Evolutionary conservation across 2,329 filamentous ascomycete genomes (phyloP), one percentile per base, ranked within the genome.

Genomic region (Fusarium domesticum): DNA sequence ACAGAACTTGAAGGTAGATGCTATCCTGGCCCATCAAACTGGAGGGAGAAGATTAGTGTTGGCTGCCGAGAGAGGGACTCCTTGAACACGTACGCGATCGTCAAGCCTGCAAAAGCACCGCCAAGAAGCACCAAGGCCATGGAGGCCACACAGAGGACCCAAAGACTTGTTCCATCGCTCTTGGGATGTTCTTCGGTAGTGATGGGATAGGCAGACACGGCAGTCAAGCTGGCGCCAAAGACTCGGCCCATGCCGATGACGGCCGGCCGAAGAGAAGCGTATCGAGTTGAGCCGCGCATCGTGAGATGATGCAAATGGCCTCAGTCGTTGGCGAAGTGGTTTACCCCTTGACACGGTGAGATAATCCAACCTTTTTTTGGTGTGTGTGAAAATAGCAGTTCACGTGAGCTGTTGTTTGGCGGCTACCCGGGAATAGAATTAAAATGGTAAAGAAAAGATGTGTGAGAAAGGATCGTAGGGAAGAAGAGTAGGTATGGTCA

Each of bases 1-100:
- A 84, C 53, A 98, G 86, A 53, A 98, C 93, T 70, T 96, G 93
- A 14, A 98, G 80, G 67, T 98, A 96, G 60, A 97, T 95, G 67
- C 95, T 91, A 72, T 98, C 93, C 72, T 90, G 81, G 42, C 79
- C 79, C 79, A 83, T 82, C 45, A 82, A 65, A 7, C 75, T 78
- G 39, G 23, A 28, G 7, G 14, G 10, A 28, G 42, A 30, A 36
- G 43, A 47, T 59, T 43, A 59, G 56, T 33, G 47, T 34, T 37
- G n/a, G 37, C 47, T 47, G 42, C 43, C 44, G 49, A 44, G 52
- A 42, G 37, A 30, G 12, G 50, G 47, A 39, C 32, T 39, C 23
- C n/a, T n/a, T 23, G 10, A 25, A 40, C 37, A 75, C 82, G 65
- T 71, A 85, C 78, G 88, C 88, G 63, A 93, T 90, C 15, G 93